phyloP scores from a whole-genome alignment of 305 asterid species.

The Striga hermonthica region DNA sequence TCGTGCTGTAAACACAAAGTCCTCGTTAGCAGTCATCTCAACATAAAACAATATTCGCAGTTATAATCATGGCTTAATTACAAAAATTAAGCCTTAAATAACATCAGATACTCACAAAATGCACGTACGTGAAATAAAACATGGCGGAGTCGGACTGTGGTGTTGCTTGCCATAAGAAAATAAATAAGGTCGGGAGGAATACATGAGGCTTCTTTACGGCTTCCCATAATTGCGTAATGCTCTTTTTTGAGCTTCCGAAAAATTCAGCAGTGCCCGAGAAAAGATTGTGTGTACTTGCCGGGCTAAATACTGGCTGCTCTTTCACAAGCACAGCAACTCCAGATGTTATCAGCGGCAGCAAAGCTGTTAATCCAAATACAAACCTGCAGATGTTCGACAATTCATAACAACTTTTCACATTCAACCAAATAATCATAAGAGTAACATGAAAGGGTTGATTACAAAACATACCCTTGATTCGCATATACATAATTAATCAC shows the following conservation, averaged over 20 bases:
- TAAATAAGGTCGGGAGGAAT: constrained; percentile 81
- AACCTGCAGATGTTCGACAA: constrained; percentile 48
- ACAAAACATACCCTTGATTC: neutral
- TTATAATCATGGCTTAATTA: neutral
- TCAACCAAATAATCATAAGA: neutral
- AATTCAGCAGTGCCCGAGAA: constrained; percentile 42
- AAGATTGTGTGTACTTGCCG: constrained; percentile 37
- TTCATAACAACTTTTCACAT: neutral
- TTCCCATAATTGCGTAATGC: constrained; percentile 61
- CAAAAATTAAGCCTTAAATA: neutral
- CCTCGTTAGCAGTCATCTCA: constrained; percentile 23
- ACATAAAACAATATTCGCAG: neutral
- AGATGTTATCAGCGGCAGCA: constrained; percentile 90
- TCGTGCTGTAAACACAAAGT: constrained; percentile 56
- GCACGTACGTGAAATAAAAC: constrained; percentile 91
- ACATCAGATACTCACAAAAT: constrained; percentile 26
- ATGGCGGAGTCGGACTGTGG: constrained; percentile 98
- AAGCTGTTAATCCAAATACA: constrained; percentile 88
- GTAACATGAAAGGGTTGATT: neutral
- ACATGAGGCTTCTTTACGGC: constrained; percentile 76
- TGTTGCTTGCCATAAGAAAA: constrained; percentile 95
- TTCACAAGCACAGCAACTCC: constrained; percentile 86
- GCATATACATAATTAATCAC: neutral
- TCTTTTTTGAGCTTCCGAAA: constrained; percentile 55
- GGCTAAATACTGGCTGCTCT: constrained; percentile 61